A percentile compares a stretch with the other conserved stretches of the same genome.
Conservation (phyloP, 345 rosid species). For the Litchi chinensis region DNA sequence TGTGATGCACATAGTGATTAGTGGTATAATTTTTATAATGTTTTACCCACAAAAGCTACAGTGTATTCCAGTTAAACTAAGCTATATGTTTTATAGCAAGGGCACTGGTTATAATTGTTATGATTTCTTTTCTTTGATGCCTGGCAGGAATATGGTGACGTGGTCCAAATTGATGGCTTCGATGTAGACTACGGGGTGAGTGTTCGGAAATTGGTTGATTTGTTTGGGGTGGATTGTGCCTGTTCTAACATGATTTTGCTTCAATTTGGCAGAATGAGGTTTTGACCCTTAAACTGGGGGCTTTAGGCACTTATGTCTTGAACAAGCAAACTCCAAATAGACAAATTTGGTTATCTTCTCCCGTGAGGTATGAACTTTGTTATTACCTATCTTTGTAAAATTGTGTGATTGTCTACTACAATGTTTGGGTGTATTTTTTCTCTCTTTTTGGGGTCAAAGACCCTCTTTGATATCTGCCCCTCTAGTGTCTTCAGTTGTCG, state of each 20-base stretch:
- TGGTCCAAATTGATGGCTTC: conserved; percentile 74
- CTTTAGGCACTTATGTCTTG: conserved; percentile 80
- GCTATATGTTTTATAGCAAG: background rate
- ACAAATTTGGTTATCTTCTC: conserved; percentile 93
- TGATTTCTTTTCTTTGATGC: conserved; percentile 1
- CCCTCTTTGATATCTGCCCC: background rate
- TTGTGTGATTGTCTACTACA: conserved; percentile 11
- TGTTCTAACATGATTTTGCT: conserved; percentile 4
- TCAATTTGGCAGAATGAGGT: conserved; percentile 74
- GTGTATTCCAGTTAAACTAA: background rate
- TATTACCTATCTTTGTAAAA: background rate
- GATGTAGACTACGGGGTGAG: conserved; percentile 91
- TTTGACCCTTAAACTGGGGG: conserved; percentile 78
- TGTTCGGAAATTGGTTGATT: conserved; percentile 10
- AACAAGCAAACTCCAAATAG: conserved; percentile 93
- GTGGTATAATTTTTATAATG: background rate
- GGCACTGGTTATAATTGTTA: background rate
- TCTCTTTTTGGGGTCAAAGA: background rate
- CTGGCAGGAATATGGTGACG: conserved; percentile 82
- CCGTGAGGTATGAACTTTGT: conserved; percentile 57
- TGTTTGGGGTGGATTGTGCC: background rate
- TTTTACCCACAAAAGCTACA: background rate
- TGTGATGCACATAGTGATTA: background rate
- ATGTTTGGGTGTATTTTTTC: background rate
- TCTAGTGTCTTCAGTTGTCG: background rate